A percentile compares a stretch with the other conserved stretches of the same genome.
Conservation (phyloP, 495 filamentous ascomycete species). For the Xylaria castorea region DNA sequence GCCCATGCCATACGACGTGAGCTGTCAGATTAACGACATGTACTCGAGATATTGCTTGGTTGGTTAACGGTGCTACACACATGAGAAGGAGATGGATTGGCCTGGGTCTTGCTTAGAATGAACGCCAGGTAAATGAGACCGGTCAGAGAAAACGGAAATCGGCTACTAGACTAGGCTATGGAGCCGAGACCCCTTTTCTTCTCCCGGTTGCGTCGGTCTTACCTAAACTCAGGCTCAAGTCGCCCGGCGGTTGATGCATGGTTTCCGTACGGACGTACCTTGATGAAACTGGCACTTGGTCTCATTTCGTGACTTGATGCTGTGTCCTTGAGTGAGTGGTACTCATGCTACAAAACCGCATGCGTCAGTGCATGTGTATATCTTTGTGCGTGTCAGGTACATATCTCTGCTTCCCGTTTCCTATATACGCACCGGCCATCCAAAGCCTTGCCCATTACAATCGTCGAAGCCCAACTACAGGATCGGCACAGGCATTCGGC, state of each 20-base stretch:
- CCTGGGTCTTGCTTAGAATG: neutral
- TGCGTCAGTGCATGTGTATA: slow-evolving; percentile 2
- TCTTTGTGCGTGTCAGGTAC: neutral
- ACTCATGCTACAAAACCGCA: slow-evolving; percentile 9
- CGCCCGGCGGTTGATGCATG: slow-evolving; percentile 6
- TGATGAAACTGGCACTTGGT: slow-evolving; percentile 6
- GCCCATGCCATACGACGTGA: slow-evolving; percentile 40
- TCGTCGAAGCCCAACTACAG: neutral
- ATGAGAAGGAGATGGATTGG: neutral
- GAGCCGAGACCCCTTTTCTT: slow-evolving; percentile 26
- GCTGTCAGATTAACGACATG: slow-evolving; percentile 44
- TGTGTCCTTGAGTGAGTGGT: neutral
- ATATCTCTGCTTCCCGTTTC: neutral
- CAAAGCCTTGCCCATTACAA: neutral
- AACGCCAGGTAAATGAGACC: slow-evolving; percentile 24
- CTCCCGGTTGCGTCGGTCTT: slow-evolving; percentile 15
- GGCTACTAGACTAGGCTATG: slow-evolving; percentile 21
- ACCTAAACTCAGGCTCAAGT: neutral
- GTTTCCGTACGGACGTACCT: slow-evolving; percentile 22
- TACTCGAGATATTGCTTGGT: slow-evolving; percentile 34
- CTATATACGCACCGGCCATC: neutral
- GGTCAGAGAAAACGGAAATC: slow-evolving; percentile 26
- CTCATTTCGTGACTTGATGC: slow-evolving; percentile 18
- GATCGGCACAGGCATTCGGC: neutral
- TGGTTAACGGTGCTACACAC: slow-evolving; percentile 33